Conservation (phyloP, 1,284 basidiomycete genomes). For the Naganishia sp. region DNA sequence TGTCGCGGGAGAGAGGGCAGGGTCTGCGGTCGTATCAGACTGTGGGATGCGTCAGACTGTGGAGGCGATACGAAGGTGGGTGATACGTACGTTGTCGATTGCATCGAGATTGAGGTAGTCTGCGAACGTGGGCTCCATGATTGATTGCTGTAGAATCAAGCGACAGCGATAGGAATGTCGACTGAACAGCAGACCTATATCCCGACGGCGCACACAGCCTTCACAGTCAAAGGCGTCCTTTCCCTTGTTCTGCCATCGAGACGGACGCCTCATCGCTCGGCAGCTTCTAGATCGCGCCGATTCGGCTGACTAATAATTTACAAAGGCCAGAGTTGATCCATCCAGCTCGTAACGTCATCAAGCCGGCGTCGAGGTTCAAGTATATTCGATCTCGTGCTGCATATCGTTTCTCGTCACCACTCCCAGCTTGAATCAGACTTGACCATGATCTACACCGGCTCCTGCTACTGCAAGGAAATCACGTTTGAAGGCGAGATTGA, state of each 20-base stretch:
- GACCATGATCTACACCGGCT: conserved; percentile 24
- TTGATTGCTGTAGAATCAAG: not conserved
- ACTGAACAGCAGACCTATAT: too few relatives aligned
- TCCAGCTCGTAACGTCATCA: too few relatives aligned
- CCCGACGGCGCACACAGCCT: too few relatives aligned
- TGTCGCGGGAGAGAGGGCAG: conserved; percentile 11
- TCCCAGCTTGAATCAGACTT: too few relatives aligned
- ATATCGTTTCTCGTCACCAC: too few relatives aligned
- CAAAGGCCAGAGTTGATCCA: too few relatives aligned
- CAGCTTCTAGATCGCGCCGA: too few relatives aligned
- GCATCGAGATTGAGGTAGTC: conserved; percentile 24
- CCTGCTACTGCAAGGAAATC: conserved; percentile 25
- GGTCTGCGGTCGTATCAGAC: conserved; percentile 14
- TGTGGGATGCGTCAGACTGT: not conserved
- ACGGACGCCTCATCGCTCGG: too few relatives aligned
- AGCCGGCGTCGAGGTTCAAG: too few relatives aligned
- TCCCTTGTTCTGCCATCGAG: too few relatives aligned
- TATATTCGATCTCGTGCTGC: too few relatives aligned
- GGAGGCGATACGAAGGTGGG: not conserved
- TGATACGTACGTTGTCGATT: conserved; percentile 12
- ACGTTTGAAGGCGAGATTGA: conserved; percentile 20
- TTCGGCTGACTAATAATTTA: too few relatives aligned
- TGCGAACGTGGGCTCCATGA: conserved; percentile 19
- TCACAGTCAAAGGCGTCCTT: not conserved
- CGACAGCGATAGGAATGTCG: not conserved